Evolutionary conservation across 1,284 basidiomycete genomes (phyloP).

Genomic region (Ceratobasidium sp.): DNA sequence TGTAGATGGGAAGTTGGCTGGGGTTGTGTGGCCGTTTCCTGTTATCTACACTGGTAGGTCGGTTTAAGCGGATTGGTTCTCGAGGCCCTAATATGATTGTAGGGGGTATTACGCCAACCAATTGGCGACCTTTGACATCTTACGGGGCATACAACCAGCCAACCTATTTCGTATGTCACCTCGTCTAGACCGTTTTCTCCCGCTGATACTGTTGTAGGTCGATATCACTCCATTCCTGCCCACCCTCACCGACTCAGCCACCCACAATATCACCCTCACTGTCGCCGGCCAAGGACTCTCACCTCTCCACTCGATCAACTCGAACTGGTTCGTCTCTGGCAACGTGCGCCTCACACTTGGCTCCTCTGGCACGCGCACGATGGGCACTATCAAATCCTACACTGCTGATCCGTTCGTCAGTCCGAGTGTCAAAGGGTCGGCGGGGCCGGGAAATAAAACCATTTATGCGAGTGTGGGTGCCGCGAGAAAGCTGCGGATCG

Average conservation of each 20-base stretch:
- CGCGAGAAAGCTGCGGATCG: constrained; percentile 20
- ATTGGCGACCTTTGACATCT: constrained; percentile 50
- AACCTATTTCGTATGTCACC: constrained; percentile 39
- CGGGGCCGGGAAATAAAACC: constrained; percentile 11
- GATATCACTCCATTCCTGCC: constrained; percentile 49
- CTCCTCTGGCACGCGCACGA: constrained; percentile 40
- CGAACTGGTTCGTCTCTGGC: constrained; percentile 48
- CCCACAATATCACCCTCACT: constrained; percentile 43
- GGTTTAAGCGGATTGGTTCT: neutral
- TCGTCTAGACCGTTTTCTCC: neutral
- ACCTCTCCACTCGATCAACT: constrained; percentile 41
- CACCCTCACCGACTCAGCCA: constrained; percentile 14
- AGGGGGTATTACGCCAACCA: constrained; percentile 49
- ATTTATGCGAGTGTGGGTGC: constrained; percentile 43
- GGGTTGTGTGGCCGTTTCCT: constrained; percentile 48
- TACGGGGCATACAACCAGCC: constrained; percentile 50
- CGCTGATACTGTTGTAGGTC: neutral
- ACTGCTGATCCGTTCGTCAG: constrained; percentile 15
- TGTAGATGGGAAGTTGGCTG: constrained; percentile 48
- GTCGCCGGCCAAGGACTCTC: constrained; percentile 48
- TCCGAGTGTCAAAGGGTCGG: constrained; percentile 31
- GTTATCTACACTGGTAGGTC: constrained; percentile 49
- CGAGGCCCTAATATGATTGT: neutral
- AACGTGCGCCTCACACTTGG: constrained; percentile 46
- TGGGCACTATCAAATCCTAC: constrained; percentile 40